These are phyloP conservation scores for Dothideomycetes sp. DNA, from an alignment of 2,329 filamentous ascomycete species.

Conservation along the genomic window DNA sequence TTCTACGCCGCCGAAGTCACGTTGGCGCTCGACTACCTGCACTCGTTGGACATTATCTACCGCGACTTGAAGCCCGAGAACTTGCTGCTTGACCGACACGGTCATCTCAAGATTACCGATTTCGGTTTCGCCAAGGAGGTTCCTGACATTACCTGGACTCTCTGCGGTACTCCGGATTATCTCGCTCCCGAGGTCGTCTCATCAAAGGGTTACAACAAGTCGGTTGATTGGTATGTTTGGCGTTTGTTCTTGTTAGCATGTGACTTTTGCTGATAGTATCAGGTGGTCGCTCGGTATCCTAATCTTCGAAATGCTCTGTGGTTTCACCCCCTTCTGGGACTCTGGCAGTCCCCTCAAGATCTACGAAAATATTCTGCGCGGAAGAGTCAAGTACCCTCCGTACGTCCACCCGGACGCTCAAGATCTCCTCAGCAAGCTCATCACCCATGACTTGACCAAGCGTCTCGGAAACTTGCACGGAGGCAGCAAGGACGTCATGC, in stretches of 20 bases:
- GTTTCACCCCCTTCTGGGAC: constrained; percentile 99
- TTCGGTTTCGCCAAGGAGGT: constrained; percentile 98
- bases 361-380: constrained; percentile 97
- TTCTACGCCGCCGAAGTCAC: constrained; percentile 98
- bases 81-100: constrained; percentile 80
- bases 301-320: constrained; percentile 99
- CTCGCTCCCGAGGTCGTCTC: constrained; percentile 96
- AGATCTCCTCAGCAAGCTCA: constrained; percentile 82
- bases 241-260: neutral
- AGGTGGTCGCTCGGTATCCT: constrained; percentile 98
- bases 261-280: neutral
- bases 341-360: constrained; percentile 97
- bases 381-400: constrained; percentile 89
- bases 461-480: constrained; percentile 88
- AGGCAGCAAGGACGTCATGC: constrained; percentile 86
- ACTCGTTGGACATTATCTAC: constrained; percentile 94
- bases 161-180: constrained; percentile 96
- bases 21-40: constrained; percentile 87
- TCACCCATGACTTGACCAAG: constrained; percentile 91
- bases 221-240: constrained; percentile 80
- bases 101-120: constrained; percentile 93
- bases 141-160: constrained; percentile 97
- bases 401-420: constrained; percentile 94
- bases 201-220: constrained; percentile 99
- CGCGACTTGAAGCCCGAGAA: constrained; percentile 96